Conservation (phyloP, 2,329 filamentous ascomycete genomes). For the Tolypocladium sp. region DNA sequence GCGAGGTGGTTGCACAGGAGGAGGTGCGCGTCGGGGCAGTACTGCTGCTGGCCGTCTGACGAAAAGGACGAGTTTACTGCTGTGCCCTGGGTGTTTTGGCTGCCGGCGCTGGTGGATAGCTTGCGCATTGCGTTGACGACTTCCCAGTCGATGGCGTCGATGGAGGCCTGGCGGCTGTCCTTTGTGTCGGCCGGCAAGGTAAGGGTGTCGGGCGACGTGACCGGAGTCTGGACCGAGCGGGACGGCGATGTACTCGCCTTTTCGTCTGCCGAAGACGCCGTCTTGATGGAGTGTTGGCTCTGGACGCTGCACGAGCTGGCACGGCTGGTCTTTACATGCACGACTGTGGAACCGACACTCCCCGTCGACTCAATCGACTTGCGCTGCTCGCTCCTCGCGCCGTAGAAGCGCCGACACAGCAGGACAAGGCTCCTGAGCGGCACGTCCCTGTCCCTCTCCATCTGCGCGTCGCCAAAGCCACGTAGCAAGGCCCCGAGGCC, state of each 20-base stretch:
- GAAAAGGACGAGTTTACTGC: background rate
- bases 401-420: conserved; percentile 25
- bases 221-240: too few species aligned
- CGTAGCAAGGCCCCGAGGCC: conserved; percentile 16
- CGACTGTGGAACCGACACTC: background rate
- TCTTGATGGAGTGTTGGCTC: background rate
- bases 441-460: conserved; percentile 9
- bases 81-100: background rate
- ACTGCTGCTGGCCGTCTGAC: conserved; percentile 4
- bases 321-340: background rate
- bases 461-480: conserved; percentile 17
- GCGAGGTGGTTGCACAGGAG: conserved; percentile 20
- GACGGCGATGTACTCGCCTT: background rate
- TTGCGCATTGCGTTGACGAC: background rate
- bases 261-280: background rate
- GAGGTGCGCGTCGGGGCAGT: conserved; percentile 22
- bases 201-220: background rate
- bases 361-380: background rate
- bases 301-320: background rate
- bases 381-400: conserved; percentile 6
- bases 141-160: conserved; percentile 1
- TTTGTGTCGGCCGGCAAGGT: background rate
- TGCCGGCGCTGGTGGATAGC: background rate
- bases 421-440: conserved; percentile 20
- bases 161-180: background rate